Evolutionary conservation across 352 stramenopile species (phyloP), one percentile per base, ranked within the genome.

Genomic region (Globisporangium nodosum): DNA sequence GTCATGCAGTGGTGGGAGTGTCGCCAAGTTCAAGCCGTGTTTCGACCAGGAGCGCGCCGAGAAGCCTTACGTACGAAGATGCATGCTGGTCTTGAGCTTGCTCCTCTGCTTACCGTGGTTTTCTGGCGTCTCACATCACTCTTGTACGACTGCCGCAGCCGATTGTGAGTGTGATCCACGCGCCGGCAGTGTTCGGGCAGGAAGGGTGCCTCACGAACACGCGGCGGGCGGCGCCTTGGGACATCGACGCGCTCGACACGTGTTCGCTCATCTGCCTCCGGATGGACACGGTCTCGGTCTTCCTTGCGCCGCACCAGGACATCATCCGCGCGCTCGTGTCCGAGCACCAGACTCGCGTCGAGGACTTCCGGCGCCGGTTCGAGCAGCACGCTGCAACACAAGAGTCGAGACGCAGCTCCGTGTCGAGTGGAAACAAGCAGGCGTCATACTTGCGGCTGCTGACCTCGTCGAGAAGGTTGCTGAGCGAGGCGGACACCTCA

Each of bases 131-230:
- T 20, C 11, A 12, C 30, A 12, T 40, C 35, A 9, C 35, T 40
- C 35, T 40, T 15, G 35, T 15, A 15, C 18, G 6, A 30, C 20
- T 49, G n/a, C 30, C 39, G 24, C 18, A 78, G 60, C 68, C 72
- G 12, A 65, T 92, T 13, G 65, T 90, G 21, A 80, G 73, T n/a
- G 74, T 88, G 35, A 63, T 89, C 3, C 58, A 70, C 42, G 74
- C 79, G 5, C 82, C 82, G n/a, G 74, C 82, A 0, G 71, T 89
- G n/a, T 85, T 92, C 56, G 80, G 78, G 16, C 79, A 92, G 39
- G 81, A 90, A 67, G 69, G 66, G 12, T 73, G 68, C 2, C 71
- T 87, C 21, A 68, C 58, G 27, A 87, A 69, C 43, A 74, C 61
- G 20, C 68, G 68, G 3, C 60, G 56, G 8, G 50, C 65, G 0